phyloP scores from a whole-genome alignment of 768 basidiomycete species.

The Sporobolomyces roseus region DNA sequence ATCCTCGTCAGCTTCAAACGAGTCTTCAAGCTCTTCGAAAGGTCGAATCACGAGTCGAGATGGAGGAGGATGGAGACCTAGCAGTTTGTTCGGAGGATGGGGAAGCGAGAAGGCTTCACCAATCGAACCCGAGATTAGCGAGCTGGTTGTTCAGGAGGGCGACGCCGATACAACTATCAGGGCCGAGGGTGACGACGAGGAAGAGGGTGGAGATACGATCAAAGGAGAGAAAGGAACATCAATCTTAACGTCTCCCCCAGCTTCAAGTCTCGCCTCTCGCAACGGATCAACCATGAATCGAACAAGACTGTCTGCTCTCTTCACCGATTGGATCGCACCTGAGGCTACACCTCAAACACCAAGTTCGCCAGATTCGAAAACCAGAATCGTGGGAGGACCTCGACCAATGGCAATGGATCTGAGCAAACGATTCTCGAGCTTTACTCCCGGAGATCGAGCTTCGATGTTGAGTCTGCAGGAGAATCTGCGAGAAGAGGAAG shows the following conservation, averaged over 20 bases:
- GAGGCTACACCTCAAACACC: slow-evolving; percentile 7
- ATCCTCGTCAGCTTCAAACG: not conserved
- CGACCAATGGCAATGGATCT: slow-evolving; percentile 30
- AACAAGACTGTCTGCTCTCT: slow-evolving; percentile 42
- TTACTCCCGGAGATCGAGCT: slow-evolving; percentile 2
- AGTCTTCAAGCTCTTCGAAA: not conserved
- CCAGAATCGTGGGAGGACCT: slow-evolving; percentile 38
- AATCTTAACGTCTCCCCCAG: not conserved
- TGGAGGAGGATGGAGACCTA: slow-evolving; percentile 68
- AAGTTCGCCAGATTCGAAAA: not conserved
- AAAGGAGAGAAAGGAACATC: slow-evolving; percentile 28
- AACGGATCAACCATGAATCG: not conserved
- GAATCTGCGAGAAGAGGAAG: slow-evolving; percentile 46
- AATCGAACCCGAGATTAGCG: no score
- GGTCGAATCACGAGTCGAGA: slow-evolving; percentile 14
- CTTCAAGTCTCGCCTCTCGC: not conserved
- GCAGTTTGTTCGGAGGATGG: slow-evolving; percentile 62
- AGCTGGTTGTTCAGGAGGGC: no score
- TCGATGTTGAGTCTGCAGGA: slow-evolving; percentile 33
- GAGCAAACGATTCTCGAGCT: slow-evolving; percentile 34
- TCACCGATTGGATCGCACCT: slow-evolving; percentile 40
- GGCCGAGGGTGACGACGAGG: slow-evolving; percentile 54
- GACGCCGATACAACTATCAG: slow-evolving; percentile 44
- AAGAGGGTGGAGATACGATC: slow-evolving; percentile 48
- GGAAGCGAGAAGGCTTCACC: slow-evolving; percentile 7